These are phyloP conservation scores for Persicaria tinctoria DNA, from an alignment of 148 eudicot genomes.

Conservation along the genomic window DNA sequence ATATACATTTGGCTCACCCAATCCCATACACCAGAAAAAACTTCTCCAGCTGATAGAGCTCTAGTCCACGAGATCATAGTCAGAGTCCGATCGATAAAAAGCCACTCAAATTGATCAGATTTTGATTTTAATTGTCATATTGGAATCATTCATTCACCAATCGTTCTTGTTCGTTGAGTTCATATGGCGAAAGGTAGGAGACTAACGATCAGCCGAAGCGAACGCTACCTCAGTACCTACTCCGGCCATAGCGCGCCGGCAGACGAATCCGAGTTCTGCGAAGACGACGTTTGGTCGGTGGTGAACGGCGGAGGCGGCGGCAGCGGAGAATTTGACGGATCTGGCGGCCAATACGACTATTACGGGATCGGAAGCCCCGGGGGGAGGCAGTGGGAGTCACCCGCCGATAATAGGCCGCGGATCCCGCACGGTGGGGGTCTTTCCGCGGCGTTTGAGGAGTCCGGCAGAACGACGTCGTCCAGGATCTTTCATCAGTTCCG, in stretches of 20 bases:
- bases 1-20: too few relatives aligned
- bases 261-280: constrained; percentile 41
- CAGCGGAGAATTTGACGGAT: not conserved
- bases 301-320: constrained; percentile 28
- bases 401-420: constrained; percentile 13
- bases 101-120: too few relatives aligned
- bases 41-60: too few relatives aligned
- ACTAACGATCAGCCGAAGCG: constrained; percentile 68
- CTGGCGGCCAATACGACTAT: constrained; percentile 8
- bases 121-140: too few relatives aligned
- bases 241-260: constrained; percentile 17
- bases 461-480: constrained; percentile 31
- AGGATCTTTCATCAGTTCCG: constrained; percentile 67
- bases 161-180: too few relatives aligned
- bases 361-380: constrained; percentile 4
- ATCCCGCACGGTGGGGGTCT: constrained; percentile 44
- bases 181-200: constrained; percentile 78
- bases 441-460: constrained; percentile 64
- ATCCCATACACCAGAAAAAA: too few relatives aligned
- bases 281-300: constrained; percentile 75
- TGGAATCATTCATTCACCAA: too few relatives aligned
- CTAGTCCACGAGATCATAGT: too few relatives aligned
- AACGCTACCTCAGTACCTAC: constrained; percentile 44
- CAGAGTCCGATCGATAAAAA: too few relatives aligned
- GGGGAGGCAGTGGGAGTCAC: constrained; percentile 39